phyloP scores from a whole-genome alignment of 208 protist species.

The Crithidia acanthocephali region DNA sequence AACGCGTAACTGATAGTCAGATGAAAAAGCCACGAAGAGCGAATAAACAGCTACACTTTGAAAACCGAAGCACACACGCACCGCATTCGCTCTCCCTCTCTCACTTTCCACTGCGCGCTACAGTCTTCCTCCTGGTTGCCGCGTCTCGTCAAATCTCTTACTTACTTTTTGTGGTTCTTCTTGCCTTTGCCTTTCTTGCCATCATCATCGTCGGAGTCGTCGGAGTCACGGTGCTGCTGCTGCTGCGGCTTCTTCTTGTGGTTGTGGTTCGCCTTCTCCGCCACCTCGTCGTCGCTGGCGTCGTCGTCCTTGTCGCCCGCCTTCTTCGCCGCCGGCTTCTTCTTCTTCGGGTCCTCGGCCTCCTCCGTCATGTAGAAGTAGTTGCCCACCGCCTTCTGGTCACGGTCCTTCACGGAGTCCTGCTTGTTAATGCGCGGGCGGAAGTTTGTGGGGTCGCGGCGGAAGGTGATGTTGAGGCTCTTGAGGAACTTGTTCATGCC shows the following conservation, averaged over 20 bases:
- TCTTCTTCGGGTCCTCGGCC: conserved; percentile 51
- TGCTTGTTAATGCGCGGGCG: conserved; percentile 99
- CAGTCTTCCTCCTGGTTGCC: too few relatives aligned
- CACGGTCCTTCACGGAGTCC: conserved; percentile 97
- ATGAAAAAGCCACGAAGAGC: too few relatives aligned
- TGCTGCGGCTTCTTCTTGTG: conserved; percentile 21
- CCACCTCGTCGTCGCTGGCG: conserved; percentile 95
- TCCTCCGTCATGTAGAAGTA: conserved; percentile 98
- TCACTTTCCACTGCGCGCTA: neutral
- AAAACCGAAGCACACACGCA: too few relatives aligned
- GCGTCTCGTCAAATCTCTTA: neutral
- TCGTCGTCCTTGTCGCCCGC: conserved; percentile 69
- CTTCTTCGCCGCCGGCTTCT: conserved; percentile 42
- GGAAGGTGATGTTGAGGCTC: conserved; percentile 98
- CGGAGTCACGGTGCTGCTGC: conserved; percentile 18
- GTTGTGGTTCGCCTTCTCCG: conserved; percentile 26
- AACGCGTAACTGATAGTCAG: too few relatives aligned
- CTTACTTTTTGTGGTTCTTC: conserved; percentile 42
- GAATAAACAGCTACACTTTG: too few relatives aligned
- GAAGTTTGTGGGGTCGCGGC: conserved; percentile 99
- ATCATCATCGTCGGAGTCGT: conserved; percentile 26
- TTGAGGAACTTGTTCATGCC: conserved; percentile 99
- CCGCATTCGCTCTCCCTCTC: too few relatives aligned
- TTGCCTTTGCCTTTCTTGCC: conserved; percentile 43
- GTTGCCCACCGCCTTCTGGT: conserved; percentile 98